Base-by-base conservation (phyloP, 2,329 filamentous ascomycete genomes). In the Fusarium cyanostomum region DNA sequence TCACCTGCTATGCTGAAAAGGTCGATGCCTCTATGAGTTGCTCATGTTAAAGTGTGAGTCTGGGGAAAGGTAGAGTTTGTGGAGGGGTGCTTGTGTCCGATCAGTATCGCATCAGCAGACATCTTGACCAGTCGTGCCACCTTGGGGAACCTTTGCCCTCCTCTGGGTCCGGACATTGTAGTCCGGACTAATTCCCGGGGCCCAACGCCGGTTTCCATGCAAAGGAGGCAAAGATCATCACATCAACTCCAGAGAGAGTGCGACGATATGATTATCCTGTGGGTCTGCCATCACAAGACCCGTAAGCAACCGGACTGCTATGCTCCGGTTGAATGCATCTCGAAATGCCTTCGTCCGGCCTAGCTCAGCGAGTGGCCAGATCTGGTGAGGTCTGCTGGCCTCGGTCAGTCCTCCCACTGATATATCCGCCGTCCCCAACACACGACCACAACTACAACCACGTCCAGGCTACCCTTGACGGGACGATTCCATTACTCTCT, bases 341-440 rank as follows among this genome's bases (percentile, higher is more conserved):
- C 6, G 6, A 21, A 21, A 21, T 21, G 21, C 21, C 21, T 21
- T 21, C 21, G 21, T 21, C 21, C 21, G 21, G 6, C 21, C 21
- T 6, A 21, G 4, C 21, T 21, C 21, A 21, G 6, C 21, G 21
- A 21, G 21, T 21, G 21, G 21, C 21, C 21, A 21, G 21, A 21
- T 21, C 21, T 21, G 4, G 21, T n/a, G 21, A 21, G 21, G 21
- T 21, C 21, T 21, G 21, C 4, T 21, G 21, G 6, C 21, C 21
- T 21, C 21, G 21, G 21, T 6, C 21, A 21, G 21, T 21, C 21
- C 21, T 34, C 31, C 31, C 9, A 34, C n/a, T 8, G 31, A n/a
- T 15, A 15, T 13, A 1, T 35, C 56, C 1, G 52, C 52, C 1
- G 65, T 74, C 16, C 34, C 56, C 7, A 65, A 73, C 27, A 62